phyloP scores from a whole-genome alignment of 139 green algal genomes.

The Coelastrella sp. region DNA sequence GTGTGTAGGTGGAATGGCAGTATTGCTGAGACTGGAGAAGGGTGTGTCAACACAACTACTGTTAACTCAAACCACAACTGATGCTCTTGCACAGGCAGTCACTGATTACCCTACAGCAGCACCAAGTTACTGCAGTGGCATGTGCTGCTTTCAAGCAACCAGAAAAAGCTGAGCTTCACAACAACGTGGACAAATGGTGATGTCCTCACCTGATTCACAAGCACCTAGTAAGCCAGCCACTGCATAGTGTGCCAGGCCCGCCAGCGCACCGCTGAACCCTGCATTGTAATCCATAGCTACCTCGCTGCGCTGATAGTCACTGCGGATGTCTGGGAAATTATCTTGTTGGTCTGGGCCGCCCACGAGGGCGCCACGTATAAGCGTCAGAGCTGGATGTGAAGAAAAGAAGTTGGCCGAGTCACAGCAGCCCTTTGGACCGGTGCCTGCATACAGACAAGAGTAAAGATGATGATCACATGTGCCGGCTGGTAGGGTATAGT shows the following conservation, averaged over 20 bases:
- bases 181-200: no score
- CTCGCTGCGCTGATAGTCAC: constrained; percentile 37
- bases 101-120: no score
- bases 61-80: no score
- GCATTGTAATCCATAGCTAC: constrained; percentile 36
- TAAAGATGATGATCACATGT: constrained; percentile 66
- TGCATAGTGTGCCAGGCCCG: constrained; percentile 11
- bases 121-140: no score
- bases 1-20: no score
- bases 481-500: no score
- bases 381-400: not conserved
- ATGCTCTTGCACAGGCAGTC: no score
- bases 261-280: constrained; percentile 26
- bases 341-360: constrained; percentile 38
- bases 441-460: constrained; percentile 53
- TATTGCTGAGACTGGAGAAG: no score
- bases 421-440: constrained; percentile 18
- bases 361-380: not conserved
- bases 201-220: not conserved
- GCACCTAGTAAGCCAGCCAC: not conserved
- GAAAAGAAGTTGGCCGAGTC: constrained; percentile 19
- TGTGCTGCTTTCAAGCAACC: no score
- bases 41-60: no score
- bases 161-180: no score
- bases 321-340: constrained; percentile 21